A percentile compares a stretch with the other conserved stretches of the same genome.
Conservation (phyloP, 192 early-diverging fungal genomes). For the Bifiguratus adelaidae region DNA sequence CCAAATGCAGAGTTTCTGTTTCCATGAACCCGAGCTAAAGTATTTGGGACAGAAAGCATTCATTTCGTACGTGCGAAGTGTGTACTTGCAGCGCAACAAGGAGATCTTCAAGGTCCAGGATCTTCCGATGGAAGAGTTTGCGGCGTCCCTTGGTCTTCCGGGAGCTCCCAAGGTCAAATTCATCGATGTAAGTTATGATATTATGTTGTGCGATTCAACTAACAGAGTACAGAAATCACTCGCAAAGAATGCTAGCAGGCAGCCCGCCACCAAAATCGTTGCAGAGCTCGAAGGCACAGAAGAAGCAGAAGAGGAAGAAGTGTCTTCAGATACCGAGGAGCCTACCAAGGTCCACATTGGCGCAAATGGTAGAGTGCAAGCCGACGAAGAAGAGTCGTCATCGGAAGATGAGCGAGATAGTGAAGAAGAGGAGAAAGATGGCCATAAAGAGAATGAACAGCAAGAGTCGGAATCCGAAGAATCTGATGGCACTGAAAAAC, state of each 20-base stretch:
- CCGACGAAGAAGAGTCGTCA: constrained; percentile 15
- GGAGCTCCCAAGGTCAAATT: constrained; percentile 95
- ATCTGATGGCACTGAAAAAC: background rate
- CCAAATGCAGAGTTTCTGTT: constrained; percentile 85
- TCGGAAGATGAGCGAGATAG: constrained; percentile 18
- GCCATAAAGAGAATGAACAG: constrained; percentile 14
- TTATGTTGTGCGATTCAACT: constrained; percentile 1
- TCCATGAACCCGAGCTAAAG: constrained; percentile 90
- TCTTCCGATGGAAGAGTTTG: constrained; percentile 81
- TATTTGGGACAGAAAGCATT: constrained; percentile 96
- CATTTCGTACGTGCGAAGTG: constrained; percentile 88
- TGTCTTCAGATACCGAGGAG: constrained; percentile 8
- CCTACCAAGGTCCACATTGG: constrained; percentile 18
- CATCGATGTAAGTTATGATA: constrained; percentile 34
- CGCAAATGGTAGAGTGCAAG: constrained; percentile 5
- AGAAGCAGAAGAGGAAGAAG: constrained; percentile 19
- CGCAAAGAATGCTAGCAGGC: constrained; percentile 63
- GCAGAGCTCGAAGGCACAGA: constrained; percentile 18
- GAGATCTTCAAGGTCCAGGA: constrained; percentile 77
- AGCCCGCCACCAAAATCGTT: constrained; percentile 33
- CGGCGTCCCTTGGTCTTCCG: constrained; percentile 83
- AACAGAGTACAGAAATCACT: constrained; percentile 26
- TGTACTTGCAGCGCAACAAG: constrained; percentile 90
- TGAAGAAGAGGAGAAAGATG: constrained; percentile 17
- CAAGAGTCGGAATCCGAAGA: constrained; percentile 21